A percentile compares a stretch with the other conserved stretches of the same genome.
Evolutionary conservation across 345 rosid species (phyloP).

Genomic region (Corymbia maculata): DNA sequence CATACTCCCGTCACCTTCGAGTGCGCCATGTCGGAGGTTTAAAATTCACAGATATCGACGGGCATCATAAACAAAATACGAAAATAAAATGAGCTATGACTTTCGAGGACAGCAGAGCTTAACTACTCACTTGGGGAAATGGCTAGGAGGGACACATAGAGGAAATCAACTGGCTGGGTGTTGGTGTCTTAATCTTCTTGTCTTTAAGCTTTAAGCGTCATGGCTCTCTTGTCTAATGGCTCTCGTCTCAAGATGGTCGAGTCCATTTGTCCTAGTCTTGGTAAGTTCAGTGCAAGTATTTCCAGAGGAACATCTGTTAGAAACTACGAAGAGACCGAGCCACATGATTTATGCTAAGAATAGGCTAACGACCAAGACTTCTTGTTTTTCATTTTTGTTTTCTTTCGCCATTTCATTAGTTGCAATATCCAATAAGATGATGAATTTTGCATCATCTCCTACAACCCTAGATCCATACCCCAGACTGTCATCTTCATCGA

Average conservation of each 20-base stretch:
- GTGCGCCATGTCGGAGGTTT: rapidly evolving
- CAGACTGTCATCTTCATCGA: not conserved
- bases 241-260: not conserved
- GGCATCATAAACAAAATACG: not conserved
- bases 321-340: not conserved
- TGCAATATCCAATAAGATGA: not conserved
- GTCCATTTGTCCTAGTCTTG: not conserved
- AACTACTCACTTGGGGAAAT: not conserved
- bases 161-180: not conserved
- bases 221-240: not conserved
- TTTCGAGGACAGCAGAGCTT: not conserved
- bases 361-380: not conserved
- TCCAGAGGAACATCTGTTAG: not conserved
- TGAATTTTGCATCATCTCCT: not conserved
- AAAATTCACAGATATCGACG: not conserved
- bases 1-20: not conserved
- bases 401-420: not conserved
- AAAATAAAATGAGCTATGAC: not conserved
- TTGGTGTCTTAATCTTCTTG: not conserved
- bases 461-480: not conserved
- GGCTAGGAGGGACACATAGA: not conserved
- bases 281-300: not conserved
- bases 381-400: not conserved
- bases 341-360: not conserved
- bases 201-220: not conserved